phyloP scores from a whole-genome alignment of 1,284 basidiomycete genomes.

The Fomes fomentarius region DNA sequence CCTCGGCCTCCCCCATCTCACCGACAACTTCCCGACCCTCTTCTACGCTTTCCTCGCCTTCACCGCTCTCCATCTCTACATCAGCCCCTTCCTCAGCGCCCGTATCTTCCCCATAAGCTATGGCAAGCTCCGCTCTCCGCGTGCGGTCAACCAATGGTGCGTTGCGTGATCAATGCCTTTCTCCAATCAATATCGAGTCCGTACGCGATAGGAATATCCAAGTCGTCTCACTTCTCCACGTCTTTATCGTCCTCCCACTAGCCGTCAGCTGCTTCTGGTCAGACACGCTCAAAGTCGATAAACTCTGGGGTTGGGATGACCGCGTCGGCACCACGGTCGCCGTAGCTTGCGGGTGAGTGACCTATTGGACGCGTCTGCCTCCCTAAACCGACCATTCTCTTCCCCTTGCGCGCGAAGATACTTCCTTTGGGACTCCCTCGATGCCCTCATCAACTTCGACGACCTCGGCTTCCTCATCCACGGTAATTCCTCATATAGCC shows the following conservation, averaged over 20 bases:
- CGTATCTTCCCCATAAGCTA: conserved; percentile 44
- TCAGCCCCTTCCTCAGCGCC: conserved; percentile 51
- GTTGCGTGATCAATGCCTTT: too few relatives aligned
- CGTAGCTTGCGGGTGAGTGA: conserved; percentile 55
- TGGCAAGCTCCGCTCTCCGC: conserved; percentile 41
- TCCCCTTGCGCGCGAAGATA: conserved; percentile 37
- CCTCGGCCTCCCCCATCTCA: conserved; percentile 42
- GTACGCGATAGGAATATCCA: conserved; percentile 43
- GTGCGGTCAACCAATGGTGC: conserved; percentile 59
- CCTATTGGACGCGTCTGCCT: conserved; percentile 2
- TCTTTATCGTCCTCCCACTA: conserved; percentile 53
- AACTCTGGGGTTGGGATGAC: conserved; percentile 61
- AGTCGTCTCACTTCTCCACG: conserved; percentile 59
- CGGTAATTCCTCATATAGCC: conserved; percentile 40
- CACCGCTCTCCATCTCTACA: conserved; percentile 48
- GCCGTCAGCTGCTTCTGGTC: conserved; percentile 45
- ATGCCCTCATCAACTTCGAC: conserved; percentile 55
- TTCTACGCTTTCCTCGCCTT: conserved; percentile 59
- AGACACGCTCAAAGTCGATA: conserved; percentile 46
- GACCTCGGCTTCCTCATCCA: conserved; percentile 69
- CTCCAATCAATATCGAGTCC: too few relatives aligned
- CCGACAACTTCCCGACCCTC: conserved; percentile 69
- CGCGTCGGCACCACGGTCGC: conserved; percentile 50
- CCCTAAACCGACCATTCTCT: not conserved
- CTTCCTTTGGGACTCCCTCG: conserved; percentile 68